A percentile compares a stretch with the other conserved stretches of the same genome.
Evolutionary conservation across 78 protist genomes (phyloP).

Genomic region (Polysphondylium violaceum): DNA sequence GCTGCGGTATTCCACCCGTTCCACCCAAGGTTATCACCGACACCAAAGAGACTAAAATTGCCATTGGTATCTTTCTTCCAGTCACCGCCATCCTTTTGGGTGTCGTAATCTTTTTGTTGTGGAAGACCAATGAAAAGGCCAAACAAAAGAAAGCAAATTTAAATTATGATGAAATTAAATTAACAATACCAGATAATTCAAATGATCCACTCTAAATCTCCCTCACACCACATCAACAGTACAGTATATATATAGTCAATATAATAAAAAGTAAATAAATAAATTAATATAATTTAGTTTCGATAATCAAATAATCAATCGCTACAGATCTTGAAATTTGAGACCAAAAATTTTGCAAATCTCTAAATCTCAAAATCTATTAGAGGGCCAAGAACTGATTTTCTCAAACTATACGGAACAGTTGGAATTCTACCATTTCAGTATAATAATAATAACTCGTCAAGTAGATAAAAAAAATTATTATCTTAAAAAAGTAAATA

Average conservation of each 20-base stretch:
- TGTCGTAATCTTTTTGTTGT: conserved; percentile 46
- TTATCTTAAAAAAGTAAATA: neutral
- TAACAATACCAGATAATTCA: conserved; percentile 3
- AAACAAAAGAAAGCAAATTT: conserved; percentile 6
- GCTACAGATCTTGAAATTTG: too few relatives aligned
- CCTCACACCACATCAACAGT: too few relatives aligned
- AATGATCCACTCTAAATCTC: too few relatives aligned
- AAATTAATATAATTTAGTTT: too few relatives aligned
- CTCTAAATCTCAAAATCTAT: neutral
- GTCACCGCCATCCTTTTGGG: conserved; percentile 45
- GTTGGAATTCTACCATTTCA: neutral
- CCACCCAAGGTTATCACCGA: conserved; percentile 11
- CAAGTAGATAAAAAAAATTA: neutral
- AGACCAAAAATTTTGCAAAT: too few relatives aligned
- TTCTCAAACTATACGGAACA: neutral
- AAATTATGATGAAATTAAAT: conserved; percentile 62
- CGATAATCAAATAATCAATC: too few relatives aligned
- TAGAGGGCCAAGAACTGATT: neutral
- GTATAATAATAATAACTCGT: neutral
- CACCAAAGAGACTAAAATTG: conserved; percentile 35
- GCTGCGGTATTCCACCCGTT: conserved; percentile 52
- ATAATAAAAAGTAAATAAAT: too few relatives aligned
- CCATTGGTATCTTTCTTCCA: conserved; percentile 65
- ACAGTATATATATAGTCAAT: too few relatives aligned
- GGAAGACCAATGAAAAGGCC: conserved; percentile 64